These are phyloP conservation scores for Apophysomyces elegans DNA, from an alignment of 371 early-diverging fungal species.

Conservation along the genomic window DNA sequence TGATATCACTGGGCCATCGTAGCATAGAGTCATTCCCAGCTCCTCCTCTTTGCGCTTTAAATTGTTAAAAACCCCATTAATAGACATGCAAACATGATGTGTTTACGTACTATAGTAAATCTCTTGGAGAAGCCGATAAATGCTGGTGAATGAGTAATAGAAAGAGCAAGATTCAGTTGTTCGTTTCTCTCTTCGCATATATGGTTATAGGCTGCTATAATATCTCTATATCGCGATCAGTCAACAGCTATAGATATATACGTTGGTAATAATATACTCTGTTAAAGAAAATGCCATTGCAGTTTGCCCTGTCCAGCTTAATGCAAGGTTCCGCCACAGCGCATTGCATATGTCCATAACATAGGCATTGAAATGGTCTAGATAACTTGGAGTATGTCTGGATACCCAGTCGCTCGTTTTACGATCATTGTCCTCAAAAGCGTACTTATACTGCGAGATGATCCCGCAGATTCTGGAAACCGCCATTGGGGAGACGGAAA, in stretches of 20 bases:
- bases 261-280: slow-evolving; percentile 30
- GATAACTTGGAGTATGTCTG: slow-evolving; percentile 47
- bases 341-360: slow-evolving; percentile 63
- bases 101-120: slow-evolving; percentile 36
- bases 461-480: slow-evolving; percentile 62
- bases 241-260: background rate
- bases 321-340: slow-evolving; percentile 55
- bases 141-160: slow-evolving; percentile 52
- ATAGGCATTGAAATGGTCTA: slow-evolving; percentile 60
- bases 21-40: slow-evolving; percentile 3
- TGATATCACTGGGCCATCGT: slow-evolving; percentile 32
- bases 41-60: slow-evolving; percentile 19
- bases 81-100: background rate
- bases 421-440: slow-evolving; percentile 44
- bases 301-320: slow-evolving; percentile 41
- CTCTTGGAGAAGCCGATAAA: slow-evolving; percentile 50
- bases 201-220: slow-evolving; percentile 27
- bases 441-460: slow-evolving; percentile 48
- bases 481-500: slow-evolving; percentile 57
- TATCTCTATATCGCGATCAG: slow-evolving; percentile 25
- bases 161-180: slow-evolving; percentile 37
- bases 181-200: slow-evolving; percentile 39
- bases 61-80: background rate
- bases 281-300: slow-evolving; percentile 46
- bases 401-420: slow-evolving; percentile 34